These are phyloP conservation scores for Backusella sp. DNA, from an alignment of 192 early-diverging fungal species.

Conservation along the genomic window DNA sequence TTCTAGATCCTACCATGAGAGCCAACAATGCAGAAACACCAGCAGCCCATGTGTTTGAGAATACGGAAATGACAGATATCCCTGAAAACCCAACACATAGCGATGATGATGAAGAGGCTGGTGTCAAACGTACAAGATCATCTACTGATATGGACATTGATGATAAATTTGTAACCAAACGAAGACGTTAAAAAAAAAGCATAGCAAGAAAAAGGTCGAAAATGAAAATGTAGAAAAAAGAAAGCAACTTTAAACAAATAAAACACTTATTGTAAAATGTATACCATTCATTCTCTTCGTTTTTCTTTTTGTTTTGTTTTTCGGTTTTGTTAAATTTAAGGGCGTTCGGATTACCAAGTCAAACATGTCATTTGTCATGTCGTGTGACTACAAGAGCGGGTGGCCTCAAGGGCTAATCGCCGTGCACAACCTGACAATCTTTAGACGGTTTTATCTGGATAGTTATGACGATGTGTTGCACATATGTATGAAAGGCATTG, in stretches of 20 bases:
- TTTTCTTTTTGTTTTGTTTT: background rate
- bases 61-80: constrained; percentile 2
- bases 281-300: too few species aligned
- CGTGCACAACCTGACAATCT: background rate
- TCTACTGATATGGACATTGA: constrained; percentile 8
- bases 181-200: background rate
- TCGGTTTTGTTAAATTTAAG: background rate
- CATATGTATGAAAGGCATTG: background rate
- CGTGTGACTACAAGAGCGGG: background rate
- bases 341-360: background rate
- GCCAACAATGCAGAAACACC: constrained; percentile 8
- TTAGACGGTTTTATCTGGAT: background rate
- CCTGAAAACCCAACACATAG: background rate
- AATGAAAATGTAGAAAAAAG: too few species aligned
- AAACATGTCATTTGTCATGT: background rate
- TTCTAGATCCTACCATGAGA: constrained; percentile 10
- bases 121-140: background rate
- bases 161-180: background rate
- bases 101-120: background rate
- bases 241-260: background rate
- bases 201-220: too few species aligned
- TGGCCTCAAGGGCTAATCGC: background rate
- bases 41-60: constrained; percentile 12
- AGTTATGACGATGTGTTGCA: background rate
- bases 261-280: background rate